phyloP scores from a whole-genome alignment of 192 early-diverging fungal genomes.

The Oehlia diaphana region DNA sequence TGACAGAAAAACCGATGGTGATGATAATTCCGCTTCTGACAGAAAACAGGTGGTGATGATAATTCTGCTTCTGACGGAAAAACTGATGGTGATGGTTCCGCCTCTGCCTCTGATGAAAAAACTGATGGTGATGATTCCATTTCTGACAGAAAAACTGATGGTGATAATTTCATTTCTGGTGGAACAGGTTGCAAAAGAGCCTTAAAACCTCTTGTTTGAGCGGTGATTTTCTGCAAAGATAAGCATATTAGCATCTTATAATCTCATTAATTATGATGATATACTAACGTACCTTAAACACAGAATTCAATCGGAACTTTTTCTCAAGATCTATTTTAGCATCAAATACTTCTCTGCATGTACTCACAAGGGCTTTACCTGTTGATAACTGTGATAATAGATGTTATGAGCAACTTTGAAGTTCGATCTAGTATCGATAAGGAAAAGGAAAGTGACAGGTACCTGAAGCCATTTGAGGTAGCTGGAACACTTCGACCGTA shows the following conservation, averaged over 20 bases:
- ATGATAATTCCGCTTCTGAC: no score
- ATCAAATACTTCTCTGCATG: slow-evolving; percentile 10
- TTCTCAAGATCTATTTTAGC: slow-evolving; percentile 9
- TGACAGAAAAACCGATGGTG: no score
- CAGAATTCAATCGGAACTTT: not conserved
- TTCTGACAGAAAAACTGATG: no score
- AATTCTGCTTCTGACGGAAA: no score
- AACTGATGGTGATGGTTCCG: no score
- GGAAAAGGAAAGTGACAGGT: not conserved
- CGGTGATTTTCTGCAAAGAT: slow-evolving; percentile 25
- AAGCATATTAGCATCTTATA: slow-evolving; percentile 4
- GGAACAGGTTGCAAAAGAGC: not conserved
- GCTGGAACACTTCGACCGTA: not conserved
- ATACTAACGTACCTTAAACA: slow-evolving; percentile 25
- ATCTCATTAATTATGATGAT: slow-evolving; percentile 21
- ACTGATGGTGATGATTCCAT: no score
- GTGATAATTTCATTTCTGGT: no score
- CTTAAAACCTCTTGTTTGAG: slow-evolving; percentile 3
- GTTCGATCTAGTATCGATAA: not conserved
- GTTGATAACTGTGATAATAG: slow-evolving; percentile 27
- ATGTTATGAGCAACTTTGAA: slow-evolving; percentile 20
- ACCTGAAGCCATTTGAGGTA: slow-evolving; percentile 19
- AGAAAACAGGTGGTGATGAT: no score
- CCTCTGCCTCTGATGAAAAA: no score
- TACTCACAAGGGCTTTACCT: not conserved